Evolutionary conservation across 2,329 filamentous ascomycete genomes (phyloP), one percentile per base, ranked within the genome.

Genomic region (Elsinoe ampelina): DNA sequence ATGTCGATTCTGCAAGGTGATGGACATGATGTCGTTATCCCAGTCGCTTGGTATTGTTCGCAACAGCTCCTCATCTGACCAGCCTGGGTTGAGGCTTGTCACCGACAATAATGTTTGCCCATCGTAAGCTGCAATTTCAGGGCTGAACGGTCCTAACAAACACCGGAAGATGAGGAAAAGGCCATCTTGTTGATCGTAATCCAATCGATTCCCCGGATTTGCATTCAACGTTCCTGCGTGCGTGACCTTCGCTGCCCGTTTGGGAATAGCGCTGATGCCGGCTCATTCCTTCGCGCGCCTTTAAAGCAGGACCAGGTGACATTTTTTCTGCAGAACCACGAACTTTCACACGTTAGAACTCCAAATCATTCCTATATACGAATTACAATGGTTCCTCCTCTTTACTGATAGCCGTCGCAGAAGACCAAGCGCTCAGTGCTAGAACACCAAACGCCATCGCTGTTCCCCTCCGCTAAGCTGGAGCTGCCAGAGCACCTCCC

Each of bases 201-300:
- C 45, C 45, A 50, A 50, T 50, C 45, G 45, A 26, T 50, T 39
- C 45, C 12, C 30, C 26, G 34, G 45, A 50, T 50, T 26, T 26
- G 26, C 45, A 50, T 50, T 47, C 45, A 50, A 50, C 26, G 26
- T 50, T 50, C 45, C 45, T 50, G 45, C 45, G 45, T 50, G 45
- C 45, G 45, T 35, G 45, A 50, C 26, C 13, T 34, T 50, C 15
- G 11, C 45, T 15, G 13, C 45, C 32, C 2, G 5, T 11, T n/a
- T 8, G 34, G 45, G 45, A 10, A 8, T 50, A 50, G 45, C 45
- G 12, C 15, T 17, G 2, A 12, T 13, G 26, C 17, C 13, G 45
- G 19, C 41, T 50, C 19, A 2, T 19, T 50, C 45, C 26, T 26
- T 48, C 43, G 43, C 19, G 43, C 30, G 3, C n/a, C n/a, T n/a